Evolutionary conservation across 1,284 basidiomycete genomes (phyloP).

Genomic region (Cutaneotrichosporon spelunceum): DNA sequence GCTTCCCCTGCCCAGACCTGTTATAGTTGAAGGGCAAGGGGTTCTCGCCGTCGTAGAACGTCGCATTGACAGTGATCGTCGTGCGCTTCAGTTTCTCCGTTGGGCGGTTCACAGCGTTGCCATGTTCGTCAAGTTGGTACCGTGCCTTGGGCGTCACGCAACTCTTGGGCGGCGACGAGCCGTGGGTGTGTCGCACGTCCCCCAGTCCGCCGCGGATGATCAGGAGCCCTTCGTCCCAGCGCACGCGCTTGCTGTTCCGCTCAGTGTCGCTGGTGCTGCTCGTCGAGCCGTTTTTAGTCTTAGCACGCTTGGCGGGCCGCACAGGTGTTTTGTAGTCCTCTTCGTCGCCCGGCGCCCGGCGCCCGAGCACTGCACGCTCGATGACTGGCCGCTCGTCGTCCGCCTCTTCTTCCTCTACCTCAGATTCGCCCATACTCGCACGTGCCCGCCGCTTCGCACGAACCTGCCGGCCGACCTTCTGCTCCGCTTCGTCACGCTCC

Average conservation of each 20-base stretch:
- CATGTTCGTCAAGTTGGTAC: conserved; percentile 69
- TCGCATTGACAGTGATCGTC: conserved; percentile 70
- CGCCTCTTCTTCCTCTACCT: conserved; percentile 37
- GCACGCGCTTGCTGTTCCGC: conserved; percentile 54
- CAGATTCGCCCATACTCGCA: conserved; percentile 53
- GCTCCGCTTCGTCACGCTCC: conserved; percentile 69
- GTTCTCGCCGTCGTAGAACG: conserved; percentile 73
- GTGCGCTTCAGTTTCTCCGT: conserved; percentile 63
- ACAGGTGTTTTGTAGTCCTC: conserved; percentile 72
- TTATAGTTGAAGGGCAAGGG: conserved; percentile 28
- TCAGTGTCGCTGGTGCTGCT: conserved; percentile 26
- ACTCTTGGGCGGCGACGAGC: conserved; percentile 7
- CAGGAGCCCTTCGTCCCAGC: conserved; percentile 69
- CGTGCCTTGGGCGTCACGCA: conserved; percentile 39
- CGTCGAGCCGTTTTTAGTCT: conserved; percentile 33
- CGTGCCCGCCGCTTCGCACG: conserved; percentile 64
- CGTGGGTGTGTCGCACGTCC: neutral
- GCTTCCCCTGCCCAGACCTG: conserved; percentile 1
- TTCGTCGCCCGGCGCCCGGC: conserved; percentile 57
- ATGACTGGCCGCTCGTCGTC: conserved; percentile 27
- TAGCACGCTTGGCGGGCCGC: conserved; percentile 33
- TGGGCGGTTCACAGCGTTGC: conserved; percentile 66
- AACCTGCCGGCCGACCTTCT: conserved; percentile 60
- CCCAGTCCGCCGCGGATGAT: conserved; percentile 30
- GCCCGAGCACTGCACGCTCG: neutral